Evolutionary conservation across 768 basidiomycete species (phyloP).

Genomic region (Tylopilus vinaceipallidus): DNA sequence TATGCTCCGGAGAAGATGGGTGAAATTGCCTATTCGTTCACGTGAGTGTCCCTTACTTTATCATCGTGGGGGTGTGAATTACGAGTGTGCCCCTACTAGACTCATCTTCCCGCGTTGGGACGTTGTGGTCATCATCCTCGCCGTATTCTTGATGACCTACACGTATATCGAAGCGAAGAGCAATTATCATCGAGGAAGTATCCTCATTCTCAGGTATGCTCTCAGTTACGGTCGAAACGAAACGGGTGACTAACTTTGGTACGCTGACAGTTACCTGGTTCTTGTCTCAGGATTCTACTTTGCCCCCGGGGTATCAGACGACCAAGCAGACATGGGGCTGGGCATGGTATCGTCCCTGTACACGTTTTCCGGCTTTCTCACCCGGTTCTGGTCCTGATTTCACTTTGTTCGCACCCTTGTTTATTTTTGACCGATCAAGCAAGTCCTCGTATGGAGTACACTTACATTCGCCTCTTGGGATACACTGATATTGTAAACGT

Average conservation of each 20-base stretch:
- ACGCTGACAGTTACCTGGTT: conserved; percentile 74
- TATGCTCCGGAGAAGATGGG: conserved; percentile 87
- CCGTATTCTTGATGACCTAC: conserved; percentile 97
- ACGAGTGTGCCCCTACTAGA: conserved; percentile 39
- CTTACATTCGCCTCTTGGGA: conserved; percentile 19
- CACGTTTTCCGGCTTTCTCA: conserved; percentile 7
- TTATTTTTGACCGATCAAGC: conserved; percentile 4
- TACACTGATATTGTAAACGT: conserved; percentile 10
- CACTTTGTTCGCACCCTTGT: background rate
- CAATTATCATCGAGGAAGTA: conserved; percentile 97
- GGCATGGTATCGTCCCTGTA: conserved; percentile 2
- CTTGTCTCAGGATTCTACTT: conserved; percentile 91
- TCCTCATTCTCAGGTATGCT: conserved; percentile 82
- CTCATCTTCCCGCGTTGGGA: conserved; percentile 99
- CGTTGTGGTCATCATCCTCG: conserved; percentile 88
- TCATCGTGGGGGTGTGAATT: background rate
- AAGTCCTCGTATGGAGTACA: conserved; percentile 6
- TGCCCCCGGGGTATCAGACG: conserved; percentile 51
- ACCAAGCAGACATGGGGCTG: conserved; percentile 14
- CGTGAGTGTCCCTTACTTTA: conserved; percentile 52
- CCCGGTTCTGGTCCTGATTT: conserved; percentile 14
- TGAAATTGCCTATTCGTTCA: conserved; percentile 85
- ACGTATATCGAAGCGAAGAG: conserved; percentile 99
- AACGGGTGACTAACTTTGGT: background rate
- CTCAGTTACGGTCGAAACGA: background rate